phyloP scores from a whole-genome alignment of 2,329 filamentous ascomycete species.

The Diaporthe helianthi region DNA sequence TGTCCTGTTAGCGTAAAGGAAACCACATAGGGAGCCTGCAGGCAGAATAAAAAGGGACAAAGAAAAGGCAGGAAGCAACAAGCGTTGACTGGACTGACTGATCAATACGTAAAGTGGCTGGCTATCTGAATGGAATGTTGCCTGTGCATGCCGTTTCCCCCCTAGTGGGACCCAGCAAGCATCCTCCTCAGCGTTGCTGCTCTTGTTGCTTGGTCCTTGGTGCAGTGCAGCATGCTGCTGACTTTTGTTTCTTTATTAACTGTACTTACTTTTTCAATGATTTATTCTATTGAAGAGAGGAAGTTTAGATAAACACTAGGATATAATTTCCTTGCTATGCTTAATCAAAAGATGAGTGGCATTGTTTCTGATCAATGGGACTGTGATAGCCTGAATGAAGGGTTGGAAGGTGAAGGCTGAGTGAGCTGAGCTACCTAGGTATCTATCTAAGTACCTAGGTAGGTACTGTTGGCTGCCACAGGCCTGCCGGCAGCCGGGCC shows the following conservation, averaged over 20 bases:
- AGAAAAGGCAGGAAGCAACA: neutral
- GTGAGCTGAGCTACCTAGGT: no score
- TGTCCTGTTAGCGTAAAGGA: neutral
- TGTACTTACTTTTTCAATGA: no score
- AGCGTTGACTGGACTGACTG: neutral
- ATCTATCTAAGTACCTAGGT: no score
- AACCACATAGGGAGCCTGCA: no score
- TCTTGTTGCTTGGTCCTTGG: neutral
- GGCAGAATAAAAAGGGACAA: neutral
- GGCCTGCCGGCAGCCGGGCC: neutral
- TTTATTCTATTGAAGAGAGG: no score
- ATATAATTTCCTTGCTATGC: no score
- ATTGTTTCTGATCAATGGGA: neutral
- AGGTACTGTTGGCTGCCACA: neutral
- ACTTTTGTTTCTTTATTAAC: no score
- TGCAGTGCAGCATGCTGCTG: neutral
- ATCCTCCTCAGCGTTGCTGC: neutral
- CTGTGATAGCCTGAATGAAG: no score
- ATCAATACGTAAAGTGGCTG: neutral
- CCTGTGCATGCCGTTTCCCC: no score
- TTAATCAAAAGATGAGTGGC: neutral
- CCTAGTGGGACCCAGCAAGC: constrained; percentile 1
- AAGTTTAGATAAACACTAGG: no score
- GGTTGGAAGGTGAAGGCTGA: no score
- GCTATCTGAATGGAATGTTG: no score